These are phyloP conservation scores for Ophidiomyces ophidiicola DNA, from an alignment of 2,329 filamentous ascomycete species.

Conservation along the genomic window DNA sequence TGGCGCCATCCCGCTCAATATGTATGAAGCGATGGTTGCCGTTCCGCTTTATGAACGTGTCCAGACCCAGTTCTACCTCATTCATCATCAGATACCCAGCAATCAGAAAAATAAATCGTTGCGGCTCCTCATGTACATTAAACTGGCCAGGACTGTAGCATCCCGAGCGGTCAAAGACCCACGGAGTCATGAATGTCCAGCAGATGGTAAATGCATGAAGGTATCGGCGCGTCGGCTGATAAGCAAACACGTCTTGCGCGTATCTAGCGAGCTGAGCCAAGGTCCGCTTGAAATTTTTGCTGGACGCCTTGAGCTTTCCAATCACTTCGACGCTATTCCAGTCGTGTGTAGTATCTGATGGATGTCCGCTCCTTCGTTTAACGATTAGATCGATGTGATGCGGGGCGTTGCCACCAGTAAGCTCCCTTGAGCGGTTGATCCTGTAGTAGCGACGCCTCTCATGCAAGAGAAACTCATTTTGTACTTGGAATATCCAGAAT, in stretches of 20 bases:
- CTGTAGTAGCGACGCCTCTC: slow-evolving; percentile 13
- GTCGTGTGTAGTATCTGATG: slow-evolving; percentile 10
- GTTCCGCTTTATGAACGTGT: slow-evolving; percentile 21
- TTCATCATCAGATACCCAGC: slow-evolving; percentile 24
- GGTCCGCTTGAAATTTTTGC: slow-evolving; percentile 10
- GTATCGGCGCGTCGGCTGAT: slow-evolving; percentile 23
- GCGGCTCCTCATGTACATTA: slow-evolving; percentile 23
- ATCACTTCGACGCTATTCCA: slow-evolving; percentile 17
- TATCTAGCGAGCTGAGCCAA: slow-evolving; percentile 15
- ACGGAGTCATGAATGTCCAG: slow-evolving; percentile 20
- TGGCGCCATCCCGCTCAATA: background rate
- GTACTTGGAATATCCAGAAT: slow-evolving; percentile 16
- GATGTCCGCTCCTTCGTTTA: slow-evolving; percentile 7
- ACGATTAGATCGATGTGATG: slow-evolving; percentile 17
- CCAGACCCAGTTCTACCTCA: slow-evolving; percentile 23
- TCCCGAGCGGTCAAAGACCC: slow-evolving; percentile 28
- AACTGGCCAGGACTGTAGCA: slow-evolving; percentile 23
- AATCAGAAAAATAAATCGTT: slow-evolving; percentile 22
- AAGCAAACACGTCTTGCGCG: slow-evolving; percentile 11
- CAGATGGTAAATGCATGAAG: slow-evolving; percentile 23
- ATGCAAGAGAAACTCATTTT: slow-evolving; percentile 15
- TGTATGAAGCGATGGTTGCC: slow-evolving; percentile 4
- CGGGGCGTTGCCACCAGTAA: slow-evolving; percentile 13
- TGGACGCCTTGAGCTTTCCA: slow-evolving; percentile 15
- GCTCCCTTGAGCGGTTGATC: slow-evolving; percentile 3